phyloP scores from a whole-genome alignment of 306 rosid genomes.

The Lagenaria siceraria region DNA sequence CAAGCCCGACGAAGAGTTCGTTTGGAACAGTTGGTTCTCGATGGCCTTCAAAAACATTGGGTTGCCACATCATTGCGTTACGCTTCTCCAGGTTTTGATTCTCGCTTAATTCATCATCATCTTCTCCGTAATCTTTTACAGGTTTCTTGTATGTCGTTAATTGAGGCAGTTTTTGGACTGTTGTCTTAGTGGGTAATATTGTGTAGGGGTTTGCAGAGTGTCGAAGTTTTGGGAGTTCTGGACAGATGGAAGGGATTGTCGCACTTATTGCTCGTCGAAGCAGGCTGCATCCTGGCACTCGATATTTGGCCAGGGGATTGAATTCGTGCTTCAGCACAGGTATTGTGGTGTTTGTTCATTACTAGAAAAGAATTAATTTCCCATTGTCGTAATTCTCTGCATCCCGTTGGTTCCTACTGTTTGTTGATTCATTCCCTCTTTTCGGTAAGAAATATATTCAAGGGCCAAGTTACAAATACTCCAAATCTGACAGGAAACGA shows the following conservation, averaged over 20 bases:
- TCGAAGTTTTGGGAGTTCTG: conserved; percentile 84
- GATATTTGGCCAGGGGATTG: conserved; percentile 92
- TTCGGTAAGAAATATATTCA: neutral
- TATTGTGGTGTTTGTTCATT: conserved; percentile 15
- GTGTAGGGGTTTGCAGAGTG: conserved; percentile 98
- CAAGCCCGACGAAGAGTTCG: conserved; percentile 81
- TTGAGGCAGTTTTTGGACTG: conserved; percentile 10
- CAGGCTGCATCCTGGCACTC: conserved; percentile 97
- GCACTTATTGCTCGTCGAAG: conserved; percentile 92
- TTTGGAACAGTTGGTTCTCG: conserved; percentile 90
- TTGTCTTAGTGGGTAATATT: conserved; percentile 51
- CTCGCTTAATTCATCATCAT: conserved; percentile 14
- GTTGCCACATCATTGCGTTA: conserved; percentile 64
- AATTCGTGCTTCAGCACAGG: conserved; percentile 98
- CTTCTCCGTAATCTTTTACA: neutral
- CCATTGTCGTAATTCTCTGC: neutral
- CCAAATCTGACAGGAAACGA: conserved; percentile 69
- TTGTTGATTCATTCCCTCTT: neutral
- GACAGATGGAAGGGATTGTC: conserved; percentile 80
- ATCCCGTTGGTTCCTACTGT: neutral
- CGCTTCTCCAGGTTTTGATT: conserved; percentile 87
- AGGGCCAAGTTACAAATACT: neutral
- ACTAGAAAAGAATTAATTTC: neutral
- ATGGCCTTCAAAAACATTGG: conserved; percentile 65
- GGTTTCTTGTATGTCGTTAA: conserved; percentile 1